Conservation (phyloP, 805 yeast species). For the Saturnispora hagleri region DNA sequence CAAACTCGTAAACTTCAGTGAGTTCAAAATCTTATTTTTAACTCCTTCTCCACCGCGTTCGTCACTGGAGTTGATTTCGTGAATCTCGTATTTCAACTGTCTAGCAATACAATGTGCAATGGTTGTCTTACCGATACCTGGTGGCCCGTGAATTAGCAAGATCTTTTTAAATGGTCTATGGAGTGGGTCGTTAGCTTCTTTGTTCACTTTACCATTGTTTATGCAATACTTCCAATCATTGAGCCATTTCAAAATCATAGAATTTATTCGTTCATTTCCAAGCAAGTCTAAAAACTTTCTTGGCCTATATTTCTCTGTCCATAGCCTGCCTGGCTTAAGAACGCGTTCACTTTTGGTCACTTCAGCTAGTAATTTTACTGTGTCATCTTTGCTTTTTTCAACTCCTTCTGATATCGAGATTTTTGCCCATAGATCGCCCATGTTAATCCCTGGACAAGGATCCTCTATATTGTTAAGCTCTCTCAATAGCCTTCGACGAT, state of each 20-base stretch:
- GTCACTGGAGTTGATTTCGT: constrained; percentile 83
- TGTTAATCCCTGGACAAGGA: constrained; percentile 13
- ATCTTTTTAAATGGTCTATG: constrained; percentile 55
- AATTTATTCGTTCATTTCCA: constrained; percentile 59
- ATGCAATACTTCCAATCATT: constrained; percentile 58
- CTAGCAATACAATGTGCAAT: constrained; percentile 77
- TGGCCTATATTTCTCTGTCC: constrained; percentile 68
- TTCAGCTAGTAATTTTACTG: neutral
- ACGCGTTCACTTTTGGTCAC: neutral
- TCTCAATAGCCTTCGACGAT: neutral
- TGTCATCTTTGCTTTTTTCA: constrained; percentile 6
- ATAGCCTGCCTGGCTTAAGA: constrained; percentile 16
- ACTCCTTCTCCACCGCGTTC: constrained; percentile 53
- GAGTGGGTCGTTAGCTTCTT: constrained; percentile 34
- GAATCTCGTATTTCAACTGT: constrained; percentile 70
- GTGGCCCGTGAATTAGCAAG: constrained; percentile 78
- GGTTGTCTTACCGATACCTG: constrained; percentile 90
- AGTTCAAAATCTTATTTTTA: constrained; percentile 46
- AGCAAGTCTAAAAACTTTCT: constrained; percentile 51
- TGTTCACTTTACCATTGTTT: constrained; percentile 13
- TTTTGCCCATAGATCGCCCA: constrained; percentile 16
- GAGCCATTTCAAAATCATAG: constrained; percentile 54
- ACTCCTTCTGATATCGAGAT: constrained; percentile 19
- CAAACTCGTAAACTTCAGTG: constrained; percentile 56
- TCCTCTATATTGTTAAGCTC: constrained; percentile 2